These are phyloP conservation scores for Rhizoclosmatium sp. DNA, from an alignment of 192 early-diverging fungal genomes.

Conservation along the genomic window DNA sequence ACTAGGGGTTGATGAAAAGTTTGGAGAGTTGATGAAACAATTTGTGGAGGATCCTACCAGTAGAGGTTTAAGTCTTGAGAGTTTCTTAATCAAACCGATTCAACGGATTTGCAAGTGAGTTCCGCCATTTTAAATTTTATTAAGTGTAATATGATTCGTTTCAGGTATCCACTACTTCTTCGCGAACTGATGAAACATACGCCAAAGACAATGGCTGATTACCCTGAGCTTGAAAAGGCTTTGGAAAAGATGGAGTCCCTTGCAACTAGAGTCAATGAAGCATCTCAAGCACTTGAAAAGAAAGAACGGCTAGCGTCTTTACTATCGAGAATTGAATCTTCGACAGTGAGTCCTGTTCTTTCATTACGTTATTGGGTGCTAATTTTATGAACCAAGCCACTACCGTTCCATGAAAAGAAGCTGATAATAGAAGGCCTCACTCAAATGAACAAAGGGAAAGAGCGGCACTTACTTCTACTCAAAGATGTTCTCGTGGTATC, in stretches of 20 bases:
- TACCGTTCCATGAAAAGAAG: slow-evolving; percentile 55
- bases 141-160: not conserved
- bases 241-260: slow-evolving; percentile 63
- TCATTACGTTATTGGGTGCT: slow-evolving; percentile 3
- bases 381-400: slow-evolving; percentile 35
- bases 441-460: slow-evolving; percentile 52
- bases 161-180: slow-evolving; percentile 53
- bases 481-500: slow-evolving; percentile 58
- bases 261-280: slow-evolving; percentile 62
- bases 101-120: slow-evolving; percentile 67
- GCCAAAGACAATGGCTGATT: slow-evolving; percentile 57
- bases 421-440: slow-evolving; percentile 55
- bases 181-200: slow-evolving; percentile 61
- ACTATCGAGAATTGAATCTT: slow-evolving; percentile 53
- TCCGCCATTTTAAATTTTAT: not conserved
- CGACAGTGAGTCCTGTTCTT: slow-evolving; percentile 34
- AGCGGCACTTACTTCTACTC: slow-evolving; percentile 58
- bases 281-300: slow-evolving; percentile 57
- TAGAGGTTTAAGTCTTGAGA: slow-evolving; percentile 63
- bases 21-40: slow-evolving; percentile 51
- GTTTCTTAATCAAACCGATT: slow-evolving; percentile 68
- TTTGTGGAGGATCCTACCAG: slow-evolving; percentile 51
- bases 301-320: slow-evolving; percentile 51
- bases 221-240: slow-evolving; percentile 50
- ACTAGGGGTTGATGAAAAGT: slow-evolving; percentile 41